phyloP scores from a whole-genome alignment of 1,139 yeast species.

The Yamadazyma oceani region DNA sequence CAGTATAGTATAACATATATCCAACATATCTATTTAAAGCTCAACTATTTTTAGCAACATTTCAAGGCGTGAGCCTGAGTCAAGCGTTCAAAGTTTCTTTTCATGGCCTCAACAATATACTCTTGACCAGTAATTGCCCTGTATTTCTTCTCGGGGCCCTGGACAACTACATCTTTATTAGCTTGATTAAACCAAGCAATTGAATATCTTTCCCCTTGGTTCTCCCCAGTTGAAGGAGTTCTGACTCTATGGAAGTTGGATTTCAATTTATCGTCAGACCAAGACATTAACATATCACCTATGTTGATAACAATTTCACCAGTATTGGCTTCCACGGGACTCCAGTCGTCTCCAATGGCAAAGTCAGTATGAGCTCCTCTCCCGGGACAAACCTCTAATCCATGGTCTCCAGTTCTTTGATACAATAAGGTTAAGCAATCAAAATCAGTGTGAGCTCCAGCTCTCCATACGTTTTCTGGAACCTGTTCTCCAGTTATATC shows the following conservation, averaged over 20 bases:
- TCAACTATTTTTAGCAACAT: neutral
- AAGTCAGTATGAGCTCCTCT: slow-evolving; percentile 28
- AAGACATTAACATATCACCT: slow-evolving; percentile 33
- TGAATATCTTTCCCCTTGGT: slow-evolving; percentile 23
- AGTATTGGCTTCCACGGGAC: slow-evolving; percentile 25
- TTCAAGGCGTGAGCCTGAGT: slow-evolving; percentile 4
- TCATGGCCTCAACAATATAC: slow-evolving; percentile 28
- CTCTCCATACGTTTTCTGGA: slow-evolving; percentile 24
- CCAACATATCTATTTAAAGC: no score
- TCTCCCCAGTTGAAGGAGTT: slow-evolving; percentile 20
- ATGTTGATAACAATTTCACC: slow-evolving; percentile 33
- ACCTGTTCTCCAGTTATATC: slow-evolving; percentile 20
- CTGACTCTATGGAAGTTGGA: slow-evolving; percentile 30
- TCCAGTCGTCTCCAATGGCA: slow-evolving; percentile 28
- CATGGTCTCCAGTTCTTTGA: slow-evolving; percentile 30
- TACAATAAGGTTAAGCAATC: slow-evolving; percentile 27
- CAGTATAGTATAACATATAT: no score
- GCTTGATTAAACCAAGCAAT: slow-evolving; percentile 31
- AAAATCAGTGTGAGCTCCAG: slow-evolving; percentile 32
- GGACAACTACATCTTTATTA: slow-evolving; percentile 27
- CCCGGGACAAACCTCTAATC: slow-evolving; percentile 31
- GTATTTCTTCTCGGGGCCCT: slow-evolving; percentile 26
- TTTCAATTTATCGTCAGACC: slow-evolving; percentile 28
- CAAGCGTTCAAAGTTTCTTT: slow-evolving; percentile 18
- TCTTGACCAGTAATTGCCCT: slow-evolving; percentile 24